Base-by-base conservation (phyloP, 108 stramenopile species). In the Licmophora abbreviata region DNA sequence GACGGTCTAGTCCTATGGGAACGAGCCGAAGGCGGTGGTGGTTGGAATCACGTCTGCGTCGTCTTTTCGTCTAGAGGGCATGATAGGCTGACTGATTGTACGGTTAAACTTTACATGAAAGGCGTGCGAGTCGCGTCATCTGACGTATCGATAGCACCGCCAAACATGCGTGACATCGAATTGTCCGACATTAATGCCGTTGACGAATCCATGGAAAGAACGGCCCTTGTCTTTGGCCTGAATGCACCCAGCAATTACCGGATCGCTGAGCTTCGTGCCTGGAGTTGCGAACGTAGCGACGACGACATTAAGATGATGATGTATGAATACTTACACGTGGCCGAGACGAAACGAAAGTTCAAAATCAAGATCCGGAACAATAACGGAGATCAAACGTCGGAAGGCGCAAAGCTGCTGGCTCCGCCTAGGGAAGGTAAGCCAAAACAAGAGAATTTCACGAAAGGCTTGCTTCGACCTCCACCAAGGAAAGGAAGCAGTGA, bases 11-110 rank as follows among this genome's bases (percentile, higher is more conserved):
- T 85, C 47, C 71, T 62, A 17, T 71, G 68, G 69, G 66, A 56
- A 48, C 64, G 65, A 56, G 55, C 56, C 11, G 64, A 63, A 51
- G 76, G 76, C 24, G 46, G 35, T 48, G 81, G 83, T 17, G 73
- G 73, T 1, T 92, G 91, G 91, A 92, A 92, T 56, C 91, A 92
- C 66, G 79, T 88, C 5, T 84, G 82, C 44, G 8, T 92, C 11
- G 36, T 66, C 1, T 73, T 83, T 54, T 77, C 75, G 21, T 68
- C 72, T 1, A 45, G 44, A 27, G 56, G 45, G 20, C 55, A 53
- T 15, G 54, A 61, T 30, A 44, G 44, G 21, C 40, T 64, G 10
- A 59, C 69, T 14, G 57, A 79, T 27, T 74, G 72, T 36, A 48
- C 59, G 15, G 76, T 74, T 21, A 59, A 69, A 14, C 51, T 83